Conservation (phyloP, 306 rosid genomes). For the Quercus rubra region DNA sequence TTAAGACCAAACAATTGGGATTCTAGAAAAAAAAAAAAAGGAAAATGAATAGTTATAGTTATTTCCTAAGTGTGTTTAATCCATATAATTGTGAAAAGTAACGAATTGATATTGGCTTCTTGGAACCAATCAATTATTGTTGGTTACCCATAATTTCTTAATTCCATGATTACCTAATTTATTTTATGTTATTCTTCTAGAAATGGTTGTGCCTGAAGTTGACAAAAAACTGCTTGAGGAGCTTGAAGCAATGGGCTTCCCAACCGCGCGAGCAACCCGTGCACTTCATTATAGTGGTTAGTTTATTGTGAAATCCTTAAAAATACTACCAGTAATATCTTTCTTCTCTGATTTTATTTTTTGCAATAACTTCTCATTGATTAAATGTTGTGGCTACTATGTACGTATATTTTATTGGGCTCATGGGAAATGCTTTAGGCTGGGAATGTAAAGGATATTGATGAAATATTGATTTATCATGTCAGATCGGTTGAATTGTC, state of each 20-base stretch:
- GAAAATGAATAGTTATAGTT: neutral
- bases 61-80: neutral
- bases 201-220: constrained; percentile 91
- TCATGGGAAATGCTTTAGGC: neutral
- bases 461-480: neutral
- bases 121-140: neutral
- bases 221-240: constrained; percentile 79
- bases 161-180: constrained; percentile 1
- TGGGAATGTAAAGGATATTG: neutral
- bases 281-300: constrained; percentile 86
- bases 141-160: neutral
- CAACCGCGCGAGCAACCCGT: constrained; percentile 70
- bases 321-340: neutral
- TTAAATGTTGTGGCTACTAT: neutral
- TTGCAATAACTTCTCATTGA: neutral
- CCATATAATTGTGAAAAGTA: neutral
- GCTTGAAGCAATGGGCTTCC: constrained; percentile 89
- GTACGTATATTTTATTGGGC: neutral
- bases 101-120: neutral
- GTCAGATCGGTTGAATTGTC: neutral
- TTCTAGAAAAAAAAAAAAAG: neutral
- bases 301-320: neutral
- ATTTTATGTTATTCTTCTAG: constrained; percentile 39
- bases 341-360: neutral
- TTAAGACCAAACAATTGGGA: neutral